Evolutionary conservation across 1,139 yeast species (phyloP).

Genomic region (Kodamaea arcana): DNA sequence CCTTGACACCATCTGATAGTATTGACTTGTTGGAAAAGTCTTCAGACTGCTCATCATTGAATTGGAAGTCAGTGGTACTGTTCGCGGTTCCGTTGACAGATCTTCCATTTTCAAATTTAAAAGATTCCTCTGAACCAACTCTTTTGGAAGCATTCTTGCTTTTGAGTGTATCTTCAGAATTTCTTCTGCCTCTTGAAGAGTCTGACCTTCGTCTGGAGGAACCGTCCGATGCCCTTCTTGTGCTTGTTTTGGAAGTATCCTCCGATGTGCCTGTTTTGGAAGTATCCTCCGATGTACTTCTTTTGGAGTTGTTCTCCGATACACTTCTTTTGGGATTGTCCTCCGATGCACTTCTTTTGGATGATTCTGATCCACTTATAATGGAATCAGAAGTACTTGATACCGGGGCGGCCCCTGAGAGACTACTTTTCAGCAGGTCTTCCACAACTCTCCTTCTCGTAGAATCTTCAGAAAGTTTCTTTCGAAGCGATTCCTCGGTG

Average conservation of each 20-base stretch:
- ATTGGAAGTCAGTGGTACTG: conserved; percentile 1
- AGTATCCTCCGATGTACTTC: not conserved
- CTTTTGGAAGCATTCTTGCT: not conserved
- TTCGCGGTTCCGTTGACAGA: not conserved
- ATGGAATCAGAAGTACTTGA: not conserved
- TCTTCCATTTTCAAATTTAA: not conserved
- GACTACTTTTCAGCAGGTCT: too few relatives aligned
- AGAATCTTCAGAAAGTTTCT: not conserved
- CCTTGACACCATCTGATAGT: too few relatives aligned
- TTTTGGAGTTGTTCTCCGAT: not conserved
- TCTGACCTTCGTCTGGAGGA: not conserved
- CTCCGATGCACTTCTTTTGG: not conserved
- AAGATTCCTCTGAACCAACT: not conserved
- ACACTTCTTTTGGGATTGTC: not conserved
- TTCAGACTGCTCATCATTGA: not conserved
- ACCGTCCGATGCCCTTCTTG: not conserved
- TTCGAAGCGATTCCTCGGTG: not conserved
- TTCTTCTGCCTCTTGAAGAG: not conserved
- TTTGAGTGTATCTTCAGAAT: not conserved
- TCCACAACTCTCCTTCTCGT: too few relatives aligned
- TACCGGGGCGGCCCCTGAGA: too few relatives aligned
- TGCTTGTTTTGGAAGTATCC: not conserved
- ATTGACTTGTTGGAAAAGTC: not conserved
- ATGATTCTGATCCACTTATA: not conserved
- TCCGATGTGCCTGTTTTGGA: not conserved